Evolutionary conservation across 164 flowering plant species (phyloP).

Genomic region (Warburgia ugandensis): DNA sequence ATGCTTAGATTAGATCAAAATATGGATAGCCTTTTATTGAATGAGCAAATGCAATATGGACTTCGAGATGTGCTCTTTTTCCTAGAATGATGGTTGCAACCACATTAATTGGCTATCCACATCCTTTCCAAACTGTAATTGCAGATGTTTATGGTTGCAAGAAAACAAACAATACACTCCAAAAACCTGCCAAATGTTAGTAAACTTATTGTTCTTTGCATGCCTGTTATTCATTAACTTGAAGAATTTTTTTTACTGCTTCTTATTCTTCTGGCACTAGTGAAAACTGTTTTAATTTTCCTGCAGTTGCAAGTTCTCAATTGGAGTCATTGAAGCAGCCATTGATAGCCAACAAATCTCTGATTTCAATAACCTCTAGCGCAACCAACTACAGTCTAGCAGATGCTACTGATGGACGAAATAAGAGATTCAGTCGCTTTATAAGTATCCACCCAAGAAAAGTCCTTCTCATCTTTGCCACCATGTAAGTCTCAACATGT

Average conservation of each 20-base stretch:
- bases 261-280: not conserved
- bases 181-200: no score
- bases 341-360: constrained; percentile 18
- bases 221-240: not conserved
- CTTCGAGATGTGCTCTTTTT: no score
- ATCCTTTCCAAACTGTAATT: no score
- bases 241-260: not conserved
- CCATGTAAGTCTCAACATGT: constrained; percentile 18
- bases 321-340: constrained; percentile 21
- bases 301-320: constrained; percentile 22
- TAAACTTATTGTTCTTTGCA: no score
- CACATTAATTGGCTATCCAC: no score
- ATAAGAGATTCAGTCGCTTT: constrained; percentile 23
- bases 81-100: no score
- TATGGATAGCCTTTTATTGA: no score
- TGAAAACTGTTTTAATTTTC: not conserved
- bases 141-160: no score
- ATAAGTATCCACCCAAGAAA: constrained; percentile 24
- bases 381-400: constrained; percentile 3
- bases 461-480: constrained; percentile 31
- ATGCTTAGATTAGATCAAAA: no score
- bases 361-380: constrained; percentile 11
- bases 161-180: no score
- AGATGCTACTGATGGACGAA: constrained; percentile 20
- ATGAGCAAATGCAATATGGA: no score